Evolutionary conservation across 768 basidiomycete species (phyloP).

Genomic region (Mycena crocata): DNA sequence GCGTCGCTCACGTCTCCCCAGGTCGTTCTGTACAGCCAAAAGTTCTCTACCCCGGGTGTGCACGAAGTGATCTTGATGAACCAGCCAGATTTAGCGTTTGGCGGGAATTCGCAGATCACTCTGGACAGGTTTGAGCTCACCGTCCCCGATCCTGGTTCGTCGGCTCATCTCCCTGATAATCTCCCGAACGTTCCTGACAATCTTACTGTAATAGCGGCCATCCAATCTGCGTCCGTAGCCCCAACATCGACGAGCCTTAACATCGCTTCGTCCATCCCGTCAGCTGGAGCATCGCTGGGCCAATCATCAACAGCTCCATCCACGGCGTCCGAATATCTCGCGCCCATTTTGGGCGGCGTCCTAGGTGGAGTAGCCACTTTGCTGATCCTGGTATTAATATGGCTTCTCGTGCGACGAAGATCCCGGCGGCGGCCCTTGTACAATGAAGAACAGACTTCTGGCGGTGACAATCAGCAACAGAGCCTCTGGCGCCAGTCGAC

Average conservation of each 20-base stretch:
- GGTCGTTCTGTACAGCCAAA: slow-evolving; percentile 38
- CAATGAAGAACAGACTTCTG: slow-evolving; percentile 1
- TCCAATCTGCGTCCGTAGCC: not conserved
- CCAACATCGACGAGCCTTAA: not conserved
- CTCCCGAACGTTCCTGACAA: not conserved
- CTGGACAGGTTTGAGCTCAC: slow-evolving; percentile 41
- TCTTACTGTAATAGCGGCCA: not conserved
- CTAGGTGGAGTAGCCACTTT: slow-evolving; percentile 52
- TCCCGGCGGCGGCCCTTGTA: slow-evolving; percentile 11
- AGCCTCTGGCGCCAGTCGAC: not conserved
- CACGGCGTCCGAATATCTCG: slow-evolving; percentile 35
- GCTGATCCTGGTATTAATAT: slow-evolving; percentile 36
- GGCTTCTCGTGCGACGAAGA: slow-evolving; percentile 35
- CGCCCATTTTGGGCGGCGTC: slow-evolving; percentile 54
- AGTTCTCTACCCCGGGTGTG: slow-evolving; percentile 36
- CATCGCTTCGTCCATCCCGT: slow-evolving; percentile 9
- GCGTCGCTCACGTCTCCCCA: slow-evolving; percentile 10
- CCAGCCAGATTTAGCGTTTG: slow-evolving; percentile 33
- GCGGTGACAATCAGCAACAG: not conserved
- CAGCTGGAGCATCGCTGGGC: not conserved
- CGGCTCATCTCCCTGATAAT: not conserved
- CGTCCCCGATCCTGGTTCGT: slow-evolving; percentile 25
- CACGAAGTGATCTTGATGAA: slow-evolving; percentile 46
- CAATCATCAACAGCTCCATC: slow-evolving; percentile 11
- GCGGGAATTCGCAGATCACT: slow-evolving; percentile 45